These are phyloP conservation scores for Durotheca rogersii DNA, from an alignment of 495 filamentous ascomycete genomes.

Conservation along the genomic window DNA sequence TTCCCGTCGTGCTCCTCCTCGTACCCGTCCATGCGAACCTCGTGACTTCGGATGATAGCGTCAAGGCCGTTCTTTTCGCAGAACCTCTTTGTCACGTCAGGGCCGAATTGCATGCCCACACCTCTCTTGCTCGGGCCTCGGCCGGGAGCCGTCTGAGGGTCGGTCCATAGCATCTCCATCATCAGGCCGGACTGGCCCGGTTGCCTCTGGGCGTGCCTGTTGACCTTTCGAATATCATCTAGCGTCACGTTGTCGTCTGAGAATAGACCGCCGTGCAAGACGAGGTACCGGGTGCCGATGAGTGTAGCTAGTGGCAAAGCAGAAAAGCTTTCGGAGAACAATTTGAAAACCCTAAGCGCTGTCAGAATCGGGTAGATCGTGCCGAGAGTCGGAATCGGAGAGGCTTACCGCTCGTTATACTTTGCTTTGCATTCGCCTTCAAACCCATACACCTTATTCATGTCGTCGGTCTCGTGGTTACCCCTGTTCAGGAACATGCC, in stretches of 20 bases:
- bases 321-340: conserved; percentile 98
- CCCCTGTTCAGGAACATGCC: conserved; percentile 95
- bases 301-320: conserved; percentile 90
- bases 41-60: conserved; percentile 93
- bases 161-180: conserved; percentile 99
- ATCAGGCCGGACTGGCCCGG: conserved; percentile 95
- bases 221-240: conserved; percentile 88
- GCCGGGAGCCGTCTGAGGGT: conserved; percentile 82
- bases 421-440: conserved; percentile 98
- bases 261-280: conserved; percentile 94
- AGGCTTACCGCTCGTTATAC: conserved; percentile 75
- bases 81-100: conserved; percentile 95
- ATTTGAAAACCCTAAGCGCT: conserved; percentile 69
- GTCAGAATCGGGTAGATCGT: conserved; percentile 21
- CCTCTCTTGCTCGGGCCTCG: conserved; percentile 94
- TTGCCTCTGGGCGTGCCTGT: conserved; percentile 89
- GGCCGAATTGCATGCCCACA: conserved; percentile 94
- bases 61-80: conserved; percentile 94
- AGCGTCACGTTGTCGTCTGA: conserved; percentile 92
- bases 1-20: conserved; percentile 95
- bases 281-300: conserved; percentile 87
- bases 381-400: neutral
- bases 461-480: conserved; percentile 99
- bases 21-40: conserved; percentile 97
- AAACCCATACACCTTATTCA: conserved; percentile 98